Evolutionary conservation across 1,139 yeast genomes (phyloP).

Genomic region (Pichia sp.): DNA sequence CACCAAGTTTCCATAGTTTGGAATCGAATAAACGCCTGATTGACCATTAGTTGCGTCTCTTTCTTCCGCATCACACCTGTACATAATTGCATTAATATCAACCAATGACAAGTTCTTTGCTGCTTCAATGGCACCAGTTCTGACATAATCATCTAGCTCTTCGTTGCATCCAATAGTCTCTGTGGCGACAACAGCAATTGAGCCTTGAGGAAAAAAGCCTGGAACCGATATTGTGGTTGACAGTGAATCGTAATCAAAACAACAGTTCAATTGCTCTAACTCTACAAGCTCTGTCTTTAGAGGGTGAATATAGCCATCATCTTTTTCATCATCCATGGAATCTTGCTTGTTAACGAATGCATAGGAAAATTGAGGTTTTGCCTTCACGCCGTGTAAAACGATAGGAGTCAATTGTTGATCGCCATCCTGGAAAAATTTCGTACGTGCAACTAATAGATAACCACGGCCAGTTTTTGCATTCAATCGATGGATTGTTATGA

Average conservation of each 20-base stretch:
- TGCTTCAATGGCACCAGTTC: constrained; percentile 73
- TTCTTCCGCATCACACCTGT: constrained; percentile 83
- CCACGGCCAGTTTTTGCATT: constrained; percentile 85
- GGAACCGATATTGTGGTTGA: constrained; percentile 55
- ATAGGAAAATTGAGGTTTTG: constrained; percentile 56
- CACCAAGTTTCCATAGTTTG: constrained; percentile 67
- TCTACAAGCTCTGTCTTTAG: constrained; percentile 61
- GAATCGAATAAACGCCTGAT: constrained; percentile 71
- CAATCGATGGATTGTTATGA: constrained; percentile 81
- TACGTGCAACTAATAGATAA: constrained; percentile 82
- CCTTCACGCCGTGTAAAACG: constrained; percentile 61
- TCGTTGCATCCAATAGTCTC: constrained; percentile 53
- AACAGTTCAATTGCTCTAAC: constrained; percentile 48
- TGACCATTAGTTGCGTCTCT: constrained; percentile 69
- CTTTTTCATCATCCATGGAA: constrained; percentile 18
- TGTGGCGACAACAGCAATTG: constrained; percentile 80
- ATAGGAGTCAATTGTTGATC: constrained; percentile 58
- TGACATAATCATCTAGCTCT: constrained; percentile 58
- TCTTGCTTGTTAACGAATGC: constrained; percentile 49
- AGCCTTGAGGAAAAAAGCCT: constrained; percentile 74
- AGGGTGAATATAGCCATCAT: constrained; percentile 41
- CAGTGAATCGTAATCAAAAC: constrained; percentile 36
- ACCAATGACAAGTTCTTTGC: constrained; percentile 54
- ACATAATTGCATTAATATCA: constrained; percentile 72
- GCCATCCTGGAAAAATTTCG: constrained; percentile 55